phyloP scores from a whole-genome alignment of 2,329 filamentous ascomycete species.

The Paraphoma sp. region DNA sequence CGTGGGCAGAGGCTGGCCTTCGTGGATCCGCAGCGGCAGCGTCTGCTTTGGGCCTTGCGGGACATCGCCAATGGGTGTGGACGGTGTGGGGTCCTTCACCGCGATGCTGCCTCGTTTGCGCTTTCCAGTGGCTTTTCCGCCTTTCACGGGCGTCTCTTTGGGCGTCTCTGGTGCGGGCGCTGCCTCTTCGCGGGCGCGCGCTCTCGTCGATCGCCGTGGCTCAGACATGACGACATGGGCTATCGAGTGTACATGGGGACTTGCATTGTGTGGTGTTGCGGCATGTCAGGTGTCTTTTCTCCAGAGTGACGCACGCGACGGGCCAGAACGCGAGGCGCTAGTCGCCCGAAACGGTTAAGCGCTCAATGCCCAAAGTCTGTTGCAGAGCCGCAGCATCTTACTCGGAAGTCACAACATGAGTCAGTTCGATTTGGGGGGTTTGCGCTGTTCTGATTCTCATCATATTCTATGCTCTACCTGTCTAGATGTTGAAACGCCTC shows the following conservation, averaged over 20 bases:
- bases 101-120: slow-evolving; percentile 38
- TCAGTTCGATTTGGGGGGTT: too few relatives aligned
- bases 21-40: slow-evolving; percentile 68
- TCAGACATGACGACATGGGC: slow-evolving; percentile 36
- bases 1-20: slow-evolving; percentile 74
- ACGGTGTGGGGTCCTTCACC: slow-evolving; percentile 34
- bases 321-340: not conserved
- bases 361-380: too few relatives aligned
- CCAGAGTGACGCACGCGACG: slow-evolving; percentile 7
- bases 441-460: too few relatives aligned
- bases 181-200: slow-evolving; percentile 45
- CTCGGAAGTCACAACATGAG: too few relatives aligned
- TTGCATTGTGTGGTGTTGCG: not conserved
- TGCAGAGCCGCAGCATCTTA: too few relatives aligned
- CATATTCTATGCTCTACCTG: too few relatives aligned
- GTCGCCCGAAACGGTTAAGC: not conserved
- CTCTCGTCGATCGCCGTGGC: slow-evolving; percentile 44
- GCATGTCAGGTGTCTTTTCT: not conserved
- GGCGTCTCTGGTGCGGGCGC: slow-evolving; percentile 32
- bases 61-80: slow-evolving; percentile 27
- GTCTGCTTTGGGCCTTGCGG: slow-evolving; percentile 22
- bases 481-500: too few relatives aligned
- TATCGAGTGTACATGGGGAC: not conserved
- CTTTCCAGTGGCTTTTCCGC: slow-evolving; percentile 38
- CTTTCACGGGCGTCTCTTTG: slow-evolving; percentile 34